Base-by-base conservation (phyloP, 2,329 filamentous ascomycete genomes). In the Simplicillium sp. region DNA sequence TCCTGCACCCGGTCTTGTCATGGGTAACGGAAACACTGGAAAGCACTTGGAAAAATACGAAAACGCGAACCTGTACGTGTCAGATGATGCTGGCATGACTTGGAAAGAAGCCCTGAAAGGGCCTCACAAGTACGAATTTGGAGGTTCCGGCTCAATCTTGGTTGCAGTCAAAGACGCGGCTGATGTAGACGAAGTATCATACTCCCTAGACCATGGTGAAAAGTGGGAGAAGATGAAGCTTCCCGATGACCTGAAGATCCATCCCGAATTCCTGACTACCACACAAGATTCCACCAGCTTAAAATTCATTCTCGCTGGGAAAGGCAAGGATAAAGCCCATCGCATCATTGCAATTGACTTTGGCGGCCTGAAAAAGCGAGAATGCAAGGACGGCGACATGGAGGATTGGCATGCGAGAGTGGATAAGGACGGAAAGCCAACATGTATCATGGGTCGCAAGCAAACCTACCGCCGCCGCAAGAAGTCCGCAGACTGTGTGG, bases 121-220 rank as follows among this genome's bases (percentile, higher is more conserved):
- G 15, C 84, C 89, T 11, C 88, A 97, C 65, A 92, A 94, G 59
- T 98, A 94, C 61, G 89, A 96, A 55, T 94, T 97, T 58, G 92
- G 92, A 40, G 90, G 96, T 52, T 84, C 94, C 49, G 92, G 92
- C 2, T 88, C 88, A 13, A 76, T 98, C 15, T 68, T 98, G 25
- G 73, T 97, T 25, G 92, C 92, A 4, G 70, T 97, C 31, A 73
- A 76, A 46, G 86, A 95, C 52, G 86, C 82, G 1, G 68, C 82
- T 42, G 71, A 77, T 46, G 55, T 77, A 14, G 62, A 65, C 29
- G 71, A 80, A 48, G 60, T 82, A 38, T 69, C 63, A 31, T 98
- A 90, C 61, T 97, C 92, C 1, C 67, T 96, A 18, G 79, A 98
- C 56, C 88, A 97, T 56, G 94, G 94, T 38, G 80, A 87, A 54